A percentile compares a stretch with the other conserved stretches of the same genome.
Evolutionary conservation across 345 rosid species (phyloP).

Genomic region (Populus pruinosa): DNA sequence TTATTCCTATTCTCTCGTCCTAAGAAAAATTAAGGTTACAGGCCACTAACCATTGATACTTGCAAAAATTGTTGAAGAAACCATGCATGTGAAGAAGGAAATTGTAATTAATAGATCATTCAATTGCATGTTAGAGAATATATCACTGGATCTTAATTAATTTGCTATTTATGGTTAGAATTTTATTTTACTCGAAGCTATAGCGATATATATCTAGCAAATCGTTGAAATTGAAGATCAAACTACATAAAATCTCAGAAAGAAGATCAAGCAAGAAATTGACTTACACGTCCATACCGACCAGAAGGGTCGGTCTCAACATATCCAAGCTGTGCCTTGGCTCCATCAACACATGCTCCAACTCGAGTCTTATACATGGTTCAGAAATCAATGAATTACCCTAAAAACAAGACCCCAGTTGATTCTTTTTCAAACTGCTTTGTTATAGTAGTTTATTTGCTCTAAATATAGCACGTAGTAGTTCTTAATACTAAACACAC

Average conservation of each 20-base stretch:
- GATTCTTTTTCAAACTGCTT: neutral
- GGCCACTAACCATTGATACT: no score
- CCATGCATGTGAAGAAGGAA: no score
- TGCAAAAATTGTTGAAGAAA: no score
- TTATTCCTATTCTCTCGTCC: no score
- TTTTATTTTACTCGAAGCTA: no score
- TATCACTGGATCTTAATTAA: no score
- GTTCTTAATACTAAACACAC: neutral
- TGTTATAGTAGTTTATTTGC: neutral
- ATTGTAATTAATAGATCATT: no score
- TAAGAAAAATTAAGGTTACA: no score
- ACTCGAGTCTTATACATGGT: slow-evolving; percentile 45
- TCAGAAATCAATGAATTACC: slow-evolving; percentile 15
- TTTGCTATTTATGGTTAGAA: no score
- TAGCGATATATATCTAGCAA: no score
- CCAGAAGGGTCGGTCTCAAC: slow-evolving; percentile 84
- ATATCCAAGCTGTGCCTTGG: slow-evolving; percentile 33
- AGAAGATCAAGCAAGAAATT: neutral
- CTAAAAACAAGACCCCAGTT: neutral
- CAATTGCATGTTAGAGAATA: no score
- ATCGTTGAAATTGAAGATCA: neutral
- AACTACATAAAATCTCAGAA: no score
- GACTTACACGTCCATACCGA: slow-evolving; percentile 90
- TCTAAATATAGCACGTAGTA: neutral
- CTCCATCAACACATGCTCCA: slow-evolving; percentile 35